Base-by-base conservation (phyloP, 2,329 filamentous ascomycete species). In the Penicillium sp. region DNA sequence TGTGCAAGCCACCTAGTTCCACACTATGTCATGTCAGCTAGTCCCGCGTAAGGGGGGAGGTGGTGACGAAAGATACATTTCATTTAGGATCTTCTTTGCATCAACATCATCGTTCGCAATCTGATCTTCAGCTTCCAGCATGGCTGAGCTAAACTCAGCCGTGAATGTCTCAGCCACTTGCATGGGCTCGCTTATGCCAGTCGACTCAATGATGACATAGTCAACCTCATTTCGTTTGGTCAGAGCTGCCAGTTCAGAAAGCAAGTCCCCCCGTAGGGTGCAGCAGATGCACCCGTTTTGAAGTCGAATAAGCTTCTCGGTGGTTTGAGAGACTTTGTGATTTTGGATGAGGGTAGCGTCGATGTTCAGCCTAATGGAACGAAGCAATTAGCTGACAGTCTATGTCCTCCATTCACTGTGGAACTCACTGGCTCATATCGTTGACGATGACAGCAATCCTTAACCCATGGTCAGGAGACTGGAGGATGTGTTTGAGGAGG, bases 241-340 rank as follows among this genome's bases (percentile, higher is more conserved):
- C 1, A 90, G 76, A 0, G 80, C 80, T 0, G 87, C 86, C 0
- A 90, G 80, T 67, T 90, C 88, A 56, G 88, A 83, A 0, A 91
- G 79, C 1, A 90, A 73, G 53, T 90, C 88, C 1, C 87, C 87
- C 4, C 88, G 84, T 0, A 90, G 77, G 0, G 87, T 90, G 63
- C 88, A 91, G 76, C 88, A 91, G 64, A 91, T 91, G 61, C 88
- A 90, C 10, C 88, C 86, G 58, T 89, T 89, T 64, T 89, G 85
- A 52, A 89, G 78, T 10, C 85, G 82, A 16, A 89, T 83, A 31
- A 89, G 78, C 59, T 88, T 86, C 60, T 88, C 84, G 37, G 86
- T 75, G 0, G 82, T 83, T 60, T 82, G 80, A 2, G 81, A 82
- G 35, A 87, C 71, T 25, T 78, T 79, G 63, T 85, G 80, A 1